Percentiles rank a stretch among this genome's conserved stretches.
Evolutionary conservation across 2,329 filamentous ascomycete species (phyloP).

Genomic region (Xylaria hypoxylon): DNA sequence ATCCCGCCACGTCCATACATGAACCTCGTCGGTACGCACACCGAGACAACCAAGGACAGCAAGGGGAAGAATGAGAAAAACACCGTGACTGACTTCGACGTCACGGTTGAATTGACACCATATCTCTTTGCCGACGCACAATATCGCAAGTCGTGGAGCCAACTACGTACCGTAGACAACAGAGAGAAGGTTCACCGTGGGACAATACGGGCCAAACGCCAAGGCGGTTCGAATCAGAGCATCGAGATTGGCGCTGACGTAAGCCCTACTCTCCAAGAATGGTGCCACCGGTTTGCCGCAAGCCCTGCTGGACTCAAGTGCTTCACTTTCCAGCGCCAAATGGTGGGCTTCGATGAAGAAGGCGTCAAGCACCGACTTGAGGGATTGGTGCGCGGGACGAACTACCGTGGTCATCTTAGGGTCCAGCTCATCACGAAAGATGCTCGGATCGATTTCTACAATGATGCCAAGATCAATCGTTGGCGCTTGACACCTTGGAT

Average conservation of each 20-base stretch:
- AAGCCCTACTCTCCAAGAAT: conserved; percentile 63
- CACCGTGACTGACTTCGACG: conserved; percentile 68
- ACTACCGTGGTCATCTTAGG: conserved; percentile 72
- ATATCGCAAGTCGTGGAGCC: conserved; percentile 55
- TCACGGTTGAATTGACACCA: conserved; percentile 69
- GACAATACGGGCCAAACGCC: conserved; percentile 62
- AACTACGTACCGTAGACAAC: conserved; percentile 66
- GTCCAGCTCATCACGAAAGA: conserved; percentile 71
- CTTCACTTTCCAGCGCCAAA: conserved; percentile 63
- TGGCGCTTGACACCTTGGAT: conserved; percentile 75
- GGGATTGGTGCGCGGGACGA: conserved; percentile 70
- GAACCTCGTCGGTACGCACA: conserved; percentile 65
- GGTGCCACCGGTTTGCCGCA: conserved; percentile 76
- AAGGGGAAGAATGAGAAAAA: conserved; percentile 60
- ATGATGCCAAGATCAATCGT: conserved; percentile 68
- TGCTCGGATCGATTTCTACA: conserved; percentile 71
- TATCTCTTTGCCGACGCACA: conserved; percentile 63
- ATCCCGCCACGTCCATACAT: conserved; percentile 66
- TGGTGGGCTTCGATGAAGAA: conserved; percentile 71
- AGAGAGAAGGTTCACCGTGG: conserved; percentile 73
- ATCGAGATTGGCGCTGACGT: conserved; percentile 57
- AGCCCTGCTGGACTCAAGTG: conserved; percentile 68
- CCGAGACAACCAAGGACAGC: conserved; percentile 55
- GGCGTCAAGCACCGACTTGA: conserved; percentile 64
- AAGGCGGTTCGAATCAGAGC: conserved; percentile 53